phyloP scores from a whole-genome alignment of 2,329 filamentous ascomycete genomes.

The Pseudocercospora pini-densiflorae region DNA sequence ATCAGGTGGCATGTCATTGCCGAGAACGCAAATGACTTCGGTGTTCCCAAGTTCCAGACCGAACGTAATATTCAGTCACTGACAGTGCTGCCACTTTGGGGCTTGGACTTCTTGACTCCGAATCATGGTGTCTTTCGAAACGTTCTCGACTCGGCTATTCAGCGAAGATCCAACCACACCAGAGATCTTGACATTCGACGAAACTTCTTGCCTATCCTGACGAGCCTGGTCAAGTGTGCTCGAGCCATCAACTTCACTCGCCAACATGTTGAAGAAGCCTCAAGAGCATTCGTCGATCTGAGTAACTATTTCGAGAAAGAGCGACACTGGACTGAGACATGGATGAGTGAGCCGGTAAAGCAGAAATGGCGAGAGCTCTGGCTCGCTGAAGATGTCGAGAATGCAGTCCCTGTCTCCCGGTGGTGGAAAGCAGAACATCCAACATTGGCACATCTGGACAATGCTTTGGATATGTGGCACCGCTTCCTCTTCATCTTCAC shows the following conservation, averaged over 20 bases:
- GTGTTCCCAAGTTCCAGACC: constrained; percentile 49
- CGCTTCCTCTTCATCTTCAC: constrained; percentile 37
- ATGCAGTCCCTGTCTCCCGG: constrained; percentile 46
- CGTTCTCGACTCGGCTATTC: constrained; percentile 45
- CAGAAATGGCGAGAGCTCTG: constrained; percentile 52
- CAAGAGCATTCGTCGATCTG: constrained; percentile 46
- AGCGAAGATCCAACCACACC: constrained; percentile 41
- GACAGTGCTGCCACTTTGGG: constrained; percentile 49
- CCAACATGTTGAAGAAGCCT: constrained; percentile 47
- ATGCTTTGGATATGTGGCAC: constrained; percentile 53
- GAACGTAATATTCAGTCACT: constrained; percentile 50
- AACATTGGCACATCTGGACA: constrained; percentile 52
- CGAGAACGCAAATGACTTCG: constrained; percentile 50
- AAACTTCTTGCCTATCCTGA: constrained; percentile 43
- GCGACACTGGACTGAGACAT: constrained; percentile 53
- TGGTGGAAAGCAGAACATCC: constrained; percentile 54
- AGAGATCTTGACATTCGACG: constrained; percentile 42
- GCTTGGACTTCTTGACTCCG: constrained; percentile 48
- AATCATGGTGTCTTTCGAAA: constrained; percentile 49
- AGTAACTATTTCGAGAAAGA: constrained; percentile 51
- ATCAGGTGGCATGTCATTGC: constrained; percentile 51
- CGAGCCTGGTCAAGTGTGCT: constrained; percentile 46
- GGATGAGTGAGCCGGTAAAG: constrained; percentile 53
- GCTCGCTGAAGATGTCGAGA: constrained; percentile 50
- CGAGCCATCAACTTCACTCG: constrained; percentile 44